Base-by-base conservation (phyloP, 345 rosid genomes). In the Jatropha curcas region DNA sequence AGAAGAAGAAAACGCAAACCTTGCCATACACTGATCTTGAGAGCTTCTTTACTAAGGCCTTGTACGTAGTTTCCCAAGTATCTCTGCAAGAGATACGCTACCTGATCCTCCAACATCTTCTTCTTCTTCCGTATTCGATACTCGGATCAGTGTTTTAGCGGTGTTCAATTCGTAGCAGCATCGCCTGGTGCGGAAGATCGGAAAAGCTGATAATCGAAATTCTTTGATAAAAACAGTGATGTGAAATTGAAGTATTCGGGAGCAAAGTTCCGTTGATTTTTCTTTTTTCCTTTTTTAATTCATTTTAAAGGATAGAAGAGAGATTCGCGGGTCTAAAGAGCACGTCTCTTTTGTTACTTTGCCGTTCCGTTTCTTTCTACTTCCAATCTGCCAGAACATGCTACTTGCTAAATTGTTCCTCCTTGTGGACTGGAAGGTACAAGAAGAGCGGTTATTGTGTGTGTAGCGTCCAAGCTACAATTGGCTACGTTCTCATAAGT, bases 101-200 rank as follows among this genome's bases (percentile, higher is more conserved):
- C 99, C 77, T 95, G 98, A 88, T 95, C 99, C 87, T 95, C 99
- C 93, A 95, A 87, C 99, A 95, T 35, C 39, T 35, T 95, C 85
- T 76, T 86, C 16, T 4, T 8, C 1, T 39, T 39, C 4, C 19
- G 2, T 7, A 57, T 30, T 33, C 14, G 31, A 52, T 68, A 14
- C 4, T 52, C 33, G 2, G 22, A 24, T 68, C 62, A 65, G 33
- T 0, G 35, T 55, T 12, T 55, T 9, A 59, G 5, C 3, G 12
- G 10, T 24, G 10, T 24, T 41, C 13, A 43, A 45, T 22, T 43
- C 9, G 34, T 50, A 25, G 53, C 43, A 43, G 30, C 67, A 63
- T 39, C 51, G 25, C 20, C 25, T 39, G 2, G 37, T 14, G 35
- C 45, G 22, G 10, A n/a, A 8, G 45, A 51, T 48, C 6, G 43